Conservation (phyloP, 169 alveolate species). For the Prorocentrum cordatum region DNA sequence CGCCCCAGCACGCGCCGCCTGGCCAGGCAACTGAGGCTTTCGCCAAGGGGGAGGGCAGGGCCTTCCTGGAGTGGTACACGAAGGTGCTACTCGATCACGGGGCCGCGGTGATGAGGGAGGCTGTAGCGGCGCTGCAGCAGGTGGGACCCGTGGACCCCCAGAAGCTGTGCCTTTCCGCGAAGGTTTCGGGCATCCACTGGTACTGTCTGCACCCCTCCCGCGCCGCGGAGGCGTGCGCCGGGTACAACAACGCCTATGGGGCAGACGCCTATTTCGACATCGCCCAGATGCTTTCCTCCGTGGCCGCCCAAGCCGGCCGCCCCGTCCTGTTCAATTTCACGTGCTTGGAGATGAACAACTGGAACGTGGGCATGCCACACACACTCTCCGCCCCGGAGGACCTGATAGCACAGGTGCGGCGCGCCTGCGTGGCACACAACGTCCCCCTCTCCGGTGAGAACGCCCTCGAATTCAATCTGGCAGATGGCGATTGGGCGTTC, state of each 20-base stretch:
- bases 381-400: constrained; percentile 63
- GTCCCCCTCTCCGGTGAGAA: constrained; percentile 54
- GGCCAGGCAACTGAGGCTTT: background rate
- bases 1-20: background rate
- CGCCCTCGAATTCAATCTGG: constrained; percentile 57
- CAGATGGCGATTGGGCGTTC: constrained; percentile 60
- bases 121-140: too few species aligned
- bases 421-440: constrained; percentile 12
- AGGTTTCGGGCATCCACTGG: constrained; percentile 62
- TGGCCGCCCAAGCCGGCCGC: background rate
- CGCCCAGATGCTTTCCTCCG: constrained; percentile 17
- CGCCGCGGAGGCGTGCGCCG: constrained; percentile 32
- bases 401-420: constrained; percentile 56
- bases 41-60: background rate
- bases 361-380: constrained; percentile 9
- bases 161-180: too few species aligned
- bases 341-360: constrained; percentile 67
- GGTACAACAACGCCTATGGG: background rate
- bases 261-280: constrained; percentile 60
- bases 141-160: background rate
- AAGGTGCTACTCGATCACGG: constrained; percentile 31
- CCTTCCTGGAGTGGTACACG: constrained; percentile 55
- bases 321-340: constrained; percentile 53
- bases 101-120: background rate
- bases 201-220: constrained; percentile 50